Base-by-base conservation (phyloP, 768 basidiomycete species). In the Boletus patriciae region DNA sequence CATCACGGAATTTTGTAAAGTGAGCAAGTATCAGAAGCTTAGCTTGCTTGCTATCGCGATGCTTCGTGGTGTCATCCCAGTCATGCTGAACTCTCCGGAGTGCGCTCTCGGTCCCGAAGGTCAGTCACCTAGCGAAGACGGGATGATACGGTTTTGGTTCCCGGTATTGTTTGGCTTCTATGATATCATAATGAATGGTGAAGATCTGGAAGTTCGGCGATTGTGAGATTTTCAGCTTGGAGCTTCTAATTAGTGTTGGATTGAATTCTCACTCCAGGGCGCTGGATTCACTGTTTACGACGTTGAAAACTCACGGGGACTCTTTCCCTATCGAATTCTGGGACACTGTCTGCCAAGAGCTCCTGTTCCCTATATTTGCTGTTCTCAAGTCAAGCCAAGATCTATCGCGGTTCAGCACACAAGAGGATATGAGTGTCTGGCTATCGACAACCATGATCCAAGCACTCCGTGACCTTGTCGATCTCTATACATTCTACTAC, bases 391-490 rank as follows among this genome's bases (percentile, higher is more conserved):
- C 93, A 16, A 91, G 86, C 63, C 90, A 94, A 74, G 96, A 97
- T 69, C 71, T 96, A 37, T 90, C 93, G 13, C 83, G 96, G 19
- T 98, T 98, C 77, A 90, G 81, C 70, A 95, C 94, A 6, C 94
- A 97, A 66, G 97, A 98, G 68, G 97, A 98, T 64, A 96, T 98
- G 94, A 97, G 94, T 65, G 94, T 99, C 27, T 99, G 97, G 97
- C 74, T 99, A 45, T 98, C 94, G 25, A 97, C 97, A 15, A 99
- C 97, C 3, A 94, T 99, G 91, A 97, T 98, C 48, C 94, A 98
- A 69, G 97, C 97, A 1, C 81, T 99, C 45, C 86, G 97, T 44
- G 91, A 98, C 72, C 80, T 98, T 59, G 91, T 99, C 56, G 93
- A 96, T 68, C 82, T 99, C 21, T 99, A 95, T 70, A 95, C 97